Base-by-base conservation (phyloP, 2,329 filamentous ascomycete genomes). In the Aurifilum marmelostoma region DNA sequence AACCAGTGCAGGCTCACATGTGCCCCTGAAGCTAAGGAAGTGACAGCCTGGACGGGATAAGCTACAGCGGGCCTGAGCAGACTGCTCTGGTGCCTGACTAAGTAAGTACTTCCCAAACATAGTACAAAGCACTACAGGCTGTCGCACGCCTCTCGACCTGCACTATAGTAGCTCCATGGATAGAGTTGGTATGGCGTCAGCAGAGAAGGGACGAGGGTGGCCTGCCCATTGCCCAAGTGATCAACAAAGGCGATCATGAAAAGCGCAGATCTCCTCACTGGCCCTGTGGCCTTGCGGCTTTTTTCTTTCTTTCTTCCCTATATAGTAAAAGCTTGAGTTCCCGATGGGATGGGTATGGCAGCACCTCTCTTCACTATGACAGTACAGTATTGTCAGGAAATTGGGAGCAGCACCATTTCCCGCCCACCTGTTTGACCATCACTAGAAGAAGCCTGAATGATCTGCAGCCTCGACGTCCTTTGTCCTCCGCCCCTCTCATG, bases 21-120 rank as follows among this genome's bases (percentile, higher is more conserved):
- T 56, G 52, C 52, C 52, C 52, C 52, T 56, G 52, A 24, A 27
- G 52, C 52, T 56, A 56, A 54, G 52, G 24, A n/a, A 56, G 14
- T 16, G 24, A 29, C 52, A 29, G 52, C 52, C 52, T 56, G 14
- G 18, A 47, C 18, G 7, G 21, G 27, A 29, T 7, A 56, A 56
- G 52, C 52, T 56, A 18, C 27, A 54, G 24, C n/a, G 11, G 50
- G 12, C n/a, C 9, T 34, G 34, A 14, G n/a, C 24, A 11, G 7
- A 9, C 50, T 27, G 50, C 24, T n/a, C 24, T 56, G 52, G 52
- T 56, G 24, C 52, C 52, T 56, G 52, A 56, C 52, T 56, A 56
- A n/a, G 43, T 56, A 32, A 21, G 41, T 43, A 18, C 6, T 21
- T 1, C 1, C 16, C n/a, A n/a, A n/a, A n/a, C 16, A 47, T 47